Conservation (phyloP, 2,329 filamentous ascomycete species). For the Scopulariopsis brevicaulis region DNA sequence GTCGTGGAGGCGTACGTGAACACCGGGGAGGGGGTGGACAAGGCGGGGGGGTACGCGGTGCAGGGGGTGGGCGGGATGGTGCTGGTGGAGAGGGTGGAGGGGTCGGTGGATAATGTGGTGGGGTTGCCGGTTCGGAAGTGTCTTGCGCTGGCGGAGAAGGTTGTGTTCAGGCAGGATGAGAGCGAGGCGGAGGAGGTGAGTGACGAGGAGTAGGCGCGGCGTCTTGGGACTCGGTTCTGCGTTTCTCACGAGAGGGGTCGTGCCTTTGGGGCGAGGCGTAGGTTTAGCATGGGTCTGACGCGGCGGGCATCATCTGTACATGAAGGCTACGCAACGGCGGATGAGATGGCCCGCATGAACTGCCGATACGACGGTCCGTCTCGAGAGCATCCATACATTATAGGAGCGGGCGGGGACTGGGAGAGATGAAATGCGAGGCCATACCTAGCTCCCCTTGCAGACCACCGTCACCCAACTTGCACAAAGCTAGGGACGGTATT, state of each 20-base stretch:
- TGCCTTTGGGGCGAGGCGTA: no score
- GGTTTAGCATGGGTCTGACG: no score
- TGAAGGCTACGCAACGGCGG: no score
- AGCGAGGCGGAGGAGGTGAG: conserved; percentile 41
- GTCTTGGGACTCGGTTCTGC: neutral
- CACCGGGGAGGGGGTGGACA: conserved; percentile 88
- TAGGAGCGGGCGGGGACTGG: no score
- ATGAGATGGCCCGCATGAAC: no score
- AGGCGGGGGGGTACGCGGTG: conserved; percentile 90
- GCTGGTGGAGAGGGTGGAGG: conserved; percentile 80
- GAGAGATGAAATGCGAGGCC: no score
- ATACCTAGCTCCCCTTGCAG: no score
- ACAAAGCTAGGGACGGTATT: no score
- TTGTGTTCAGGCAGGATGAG: conserved; percentile 64
- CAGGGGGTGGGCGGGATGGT: conserved; percentile 82
- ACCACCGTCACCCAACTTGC: no score
- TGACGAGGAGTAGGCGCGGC: conserved; percentile 19
- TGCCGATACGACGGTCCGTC: no score
- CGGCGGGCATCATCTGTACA: no score
- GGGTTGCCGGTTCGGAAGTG: conserved; percentile 74
- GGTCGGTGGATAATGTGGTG: conserved; percentile 87
- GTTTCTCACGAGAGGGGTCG: neutral
- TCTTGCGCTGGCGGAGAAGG: conserved; percentile 75
- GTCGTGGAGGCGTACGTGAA: conserved; percentile 68
- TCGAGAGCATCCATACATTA: no score